These are phyloP conservation scores for Leccinum subgranulosum DNA, from an alignment of 768 basidiomycete species.

Conservation along the genomic window DNA sequence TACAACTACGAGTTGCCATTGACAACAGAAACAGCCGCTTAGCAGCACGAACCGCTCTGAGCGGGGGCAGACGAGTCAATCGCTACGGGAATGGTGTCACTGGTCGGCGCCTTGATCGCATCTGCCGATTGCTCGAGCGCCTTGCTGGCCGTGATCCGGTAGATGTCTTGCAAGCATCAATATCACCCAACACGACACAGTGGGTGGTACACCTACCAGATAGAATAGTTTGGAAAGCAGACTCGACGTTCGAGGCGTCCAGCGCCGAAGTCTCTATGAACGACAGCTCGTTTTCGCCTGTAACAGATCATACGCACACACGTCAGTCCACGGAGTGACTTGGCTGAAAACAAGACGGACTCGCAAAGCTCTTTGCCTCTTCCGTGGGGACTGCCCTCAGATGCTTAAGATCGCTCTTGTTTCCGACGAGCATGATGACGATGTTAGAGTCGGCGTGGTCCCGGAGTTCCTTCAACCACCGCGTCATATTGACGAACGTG, in stretches of 20 bases:
- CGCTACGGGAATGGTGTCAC: slow-evolving; percentile 82
- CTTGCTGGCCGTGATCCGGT: slow-evolving; percentile 95
- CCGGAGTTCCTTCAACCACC: slow-evolving; percentile 96
- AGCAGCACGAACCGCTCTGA: slow-evolving; percentile 66
- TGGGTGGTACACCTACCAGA: slow-evolving; percentile 54
- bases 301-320: not conserved
- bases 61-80: slow-evolving; percentile 54
- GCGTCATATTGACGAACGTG: slow-evolving; percentile 89
- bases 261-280: slow-evolving; percentile 99
- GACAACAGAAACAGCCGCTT: slow-evolving; percentile 9
- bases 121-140: slow-evolving; percentile 81
- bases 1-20: slow-evolving; percentile 2
- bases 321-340: not conserved
- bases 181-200: not conserved
- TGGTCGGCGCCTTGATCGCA: slow-evolving; percentile 74
- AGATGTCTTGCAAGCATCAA: slow-evolving; percentile 67
- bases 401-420: slow-evolving; percentile 99
- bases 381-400: slow-evolving; percentile 95
- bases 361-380: slow-evolving; percentile 88
- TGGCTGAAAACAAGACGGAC: slow-evolving; percentile 41
- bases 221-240: slow-evolving; percentile 95
- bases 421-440: slow-evolving; percentile 94
- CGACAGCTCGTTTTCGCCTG: slow-evolving; percentile 87
- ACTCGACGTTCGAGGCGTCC: slow-evolving; percentile 98
- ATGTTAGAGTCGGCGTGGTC: slow-evolving; percentile 94